Percentiles rank a stretch among this genome's conserved stretches.
These are phyloP conservation scores for Magnolia officinalis DNA, from an alignment of 164 flowering plant species.

Conservation along the genomic window DNA sequence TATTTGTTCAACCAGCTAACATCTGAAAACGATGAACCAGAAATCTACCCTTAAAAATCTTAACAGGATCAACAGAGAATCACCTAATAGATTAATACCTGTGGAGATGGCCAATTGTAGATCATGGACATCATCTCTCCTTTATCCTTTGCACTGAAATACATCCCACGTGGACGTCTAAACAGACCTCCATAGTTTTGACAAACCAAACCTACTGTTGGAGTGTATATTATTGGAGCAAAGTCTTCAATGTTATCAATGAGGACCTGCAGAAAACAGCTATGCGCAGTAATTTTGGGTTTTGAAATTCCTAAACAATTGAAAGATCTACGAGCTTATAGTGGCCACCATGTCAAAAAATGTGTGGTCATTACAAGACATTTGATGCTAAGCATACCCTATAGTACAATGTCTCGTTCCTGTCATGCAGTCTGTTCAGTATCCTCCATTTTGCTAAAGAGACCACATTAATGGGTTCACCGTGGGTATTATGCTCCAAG, in stretches of 20 bases:
- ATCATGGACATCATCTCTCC: conserved; percentile 99
- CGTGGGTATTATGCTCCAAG: conserved; percentile 68
- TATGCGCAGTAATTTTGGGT: conserved; percentile 5
- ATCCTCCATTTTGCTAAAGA: conserved; percentile 96
- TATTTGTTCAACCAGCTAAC: background rate
- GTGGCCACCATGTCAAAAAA: background rate
- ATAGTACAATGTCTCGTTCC: conserved; percentile 97
- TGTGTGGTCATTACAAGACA: background rate
- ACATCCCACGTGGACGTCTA: conserved; percentile 99
- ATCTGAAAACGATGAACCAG: background rate
- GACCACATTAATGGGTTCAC: conserved; percentile 45
- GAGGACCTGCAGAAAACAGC: conserved; percentile 60
- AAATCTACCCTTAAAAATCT: background rate
- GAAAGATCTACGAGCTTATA: background rate
- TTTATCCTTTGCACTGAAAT: conserved; percentile 96
- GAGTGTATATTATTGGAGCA: conserved; percentile 97
- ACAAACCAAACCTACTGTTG: conserved; percentile 96
- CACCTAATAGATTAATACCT: conserved; percentile 38
- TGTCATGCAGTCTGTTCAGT: conserved; percentile 91
- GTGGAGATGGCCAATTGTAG: conserved; percentile 87
- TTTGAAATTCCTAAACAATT: background rate
- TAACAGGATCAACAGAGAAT: background rate
- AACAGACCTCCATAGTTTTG: conserved; percentile 94
- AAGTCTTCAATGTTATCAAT: conserved; percentile 90
- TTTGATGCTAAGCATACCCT: conserved; percentile 51